Evolutionary conservation across 169 alveolate species (phyloP).

Genomic region (Plasmodium billcollinsi): DNA sequence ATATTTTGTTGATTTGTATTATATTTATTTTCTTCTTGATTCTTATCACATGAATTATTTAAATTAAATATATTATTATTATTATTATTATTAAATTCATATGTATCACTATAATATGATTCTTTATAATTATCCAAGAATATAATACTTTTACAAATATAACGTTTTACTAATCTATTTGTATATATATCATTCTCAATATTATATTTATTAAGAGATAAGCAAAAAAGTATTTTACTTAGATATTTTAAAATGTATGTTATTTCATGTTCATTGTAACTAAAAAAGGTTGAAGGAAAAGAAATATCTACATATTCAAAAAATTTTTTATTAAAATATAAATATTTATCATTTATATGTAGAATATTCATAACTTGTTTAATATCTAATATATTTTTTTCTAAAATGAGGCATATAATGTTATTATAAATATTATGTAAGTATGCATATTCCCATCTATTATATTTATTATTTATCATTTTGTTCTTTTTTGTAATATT

Average conservation of each 20-base stretch:
- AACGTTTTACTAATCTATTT: constrained; percentile 39
- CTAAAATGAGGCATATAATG: not conserved
- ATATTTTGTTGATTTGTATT: not conserved
- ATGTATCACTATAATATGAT: not conserved
- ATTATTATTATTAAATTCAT: not conserved
- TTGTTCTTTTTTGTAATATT: not conserved
- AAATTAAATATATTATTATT: not conserved
- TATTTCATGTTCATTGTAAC: constrained; percentile 52
- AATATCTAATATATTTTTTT: constrained; percentile 7
- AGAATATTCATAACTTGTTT: constrained; percentile 16
- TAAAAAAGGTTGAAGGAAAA: constrained; percentile 2
- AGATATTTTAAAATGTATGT: constrained; percentile 42
- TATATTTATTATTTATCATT: not conserved
- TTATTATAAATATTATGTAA: constrained; percentile 11
- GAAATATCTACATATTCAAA: constrained; percentile 32
- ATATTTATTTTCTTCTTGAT: not conserved
- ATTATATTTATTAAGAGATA: not conserved
- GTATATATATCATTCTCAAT: not conserved
- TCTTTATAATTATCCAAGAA: not conserved
- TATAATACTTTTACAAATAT: constrained; percentile 51
- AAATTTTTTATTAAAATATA: constrained; percentile 31
- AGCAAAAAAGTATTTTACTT: constrained; percentile 29
- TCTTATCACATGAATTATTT: not conserved
- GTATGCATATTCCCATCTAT: constrained; percentile 5
- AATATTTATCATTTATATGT: constrained; percentile 23